Evolutionary conservation across 2,329 filamentous ascomycete species (phyloP), one percentile per base, ranked within the genome.

Genomic region (Sporothrix euskadiensis): DNA sequence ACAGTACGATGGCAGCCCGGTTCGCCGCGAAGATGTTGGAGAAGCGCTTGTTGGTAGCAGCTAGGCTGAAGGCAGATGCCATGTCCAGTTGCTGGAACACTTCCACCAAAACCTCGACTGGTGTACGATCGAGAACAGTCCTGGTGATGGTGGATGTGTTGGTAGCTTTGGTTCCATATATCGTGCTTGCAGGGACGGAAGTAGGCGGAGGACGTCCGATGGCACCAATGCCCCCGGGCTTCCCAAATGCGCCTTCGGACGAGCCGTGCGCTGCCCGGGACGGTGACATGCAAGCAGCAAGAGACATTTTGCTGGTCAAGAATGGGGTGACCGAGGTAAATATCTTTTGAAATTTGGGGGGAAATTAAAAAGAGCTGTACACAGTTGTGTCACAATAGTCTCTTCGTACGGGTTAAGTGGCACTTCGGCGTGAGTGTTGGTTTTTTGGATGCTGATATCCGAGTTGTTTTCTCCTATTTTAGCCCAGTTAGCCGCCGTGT

Each of bases 81-180:
- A 86, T 74, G 72, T 85, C 82, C 69, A 88, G 79, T 22, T 83
- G 75, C 41, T 83, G 82, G 76, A 85, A 85, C 32, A 88, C 83
- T 26, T 85, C 83, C 12, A 87, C 78, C 2, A 86, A 77, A 22
- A 86, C 81, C 76, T 88, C 87, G 3, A 82, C 79, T 0, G 86
- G 85, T 2, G 77, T 71, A 10, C 61, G 71, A 19, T 75, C 74
- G 0, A 65, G 85, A 74, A 59, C 76, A 76, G 63, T 79, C 75
- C 44, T 12, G 4, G 26, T 83, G 76, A 54, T 73, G 75, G 32
- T 30, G 30, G 30, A 1, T 1, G 16, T 16, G 30, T 10, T 14
- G 19, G 4, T 52, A 8, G 49, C n/a, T 32, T 71, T 59, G 35
- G 22, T 16, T 22, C 49, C 52, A 10, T 32, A 44, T 8, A 22